Base-by-base conservation (phyloP, 2,329 filamentous ascomycete genomes). In the Hypoxylon sp. region DNA sequence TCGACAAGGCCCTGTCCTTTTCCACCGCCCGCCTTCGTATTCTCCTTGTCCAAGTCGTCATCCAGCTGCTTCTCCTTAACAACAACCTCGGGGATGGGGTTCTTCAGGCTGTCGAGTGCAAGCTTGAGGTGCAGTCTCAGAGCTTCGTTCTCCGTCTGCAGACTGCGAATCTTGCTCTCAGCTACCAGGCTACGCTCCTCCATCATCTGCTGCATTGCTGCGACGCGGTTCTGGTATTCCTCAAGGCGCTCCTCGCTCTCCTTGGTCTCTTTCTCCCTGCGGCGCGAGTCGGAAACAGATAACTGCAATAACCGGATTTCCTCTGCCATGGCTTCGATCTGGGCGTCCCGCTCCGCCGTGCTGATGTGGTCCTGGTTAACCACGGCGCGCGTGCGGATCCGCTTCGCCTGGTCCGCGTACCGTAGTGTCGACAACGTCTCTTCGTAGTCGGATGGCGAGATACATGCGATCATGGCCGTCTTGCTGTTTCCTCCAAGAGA, bases 401-500 rank as follows among this genome's bases (percentile, higher is more conserved):
- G 91, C 83, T 99, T 99, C 65, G 96, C 96, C 80, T 98, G 95
- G 78, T 99, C 95, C 18, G 96, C 96, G 78, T 99, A 99, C 36
- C 96, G 93, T 11, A 99, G 87, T 0, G 96, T 99, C 2, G 93
- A 97, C 1, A 99, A 86, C 0, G 96, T 99, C 78, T 99, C 96
- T 61, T 99, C 96, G 76, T 99, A 98, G 80, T 99, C 96, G 0
- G 92, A 90, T 0, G 96, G 96, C 4, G 93, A 91, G 72, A 99
- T 97, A 77, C 96, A 98, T 7, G 96, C 96, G 73, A 99, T 97
- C 96, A 99, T 99, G 67, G 96, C 96, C 8, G 96, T 99, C 80
- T 98, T 99, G 75, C 91, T 95, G 84, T 99, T 99, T 58, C 96
- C 96, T 11, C 96, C 96, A 0, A 99, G 84, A 1, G 92, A 96